Base-by-base conservation (phyloP, 371 early-diverging fungal species). In the Mortierella sp. region DNA sequence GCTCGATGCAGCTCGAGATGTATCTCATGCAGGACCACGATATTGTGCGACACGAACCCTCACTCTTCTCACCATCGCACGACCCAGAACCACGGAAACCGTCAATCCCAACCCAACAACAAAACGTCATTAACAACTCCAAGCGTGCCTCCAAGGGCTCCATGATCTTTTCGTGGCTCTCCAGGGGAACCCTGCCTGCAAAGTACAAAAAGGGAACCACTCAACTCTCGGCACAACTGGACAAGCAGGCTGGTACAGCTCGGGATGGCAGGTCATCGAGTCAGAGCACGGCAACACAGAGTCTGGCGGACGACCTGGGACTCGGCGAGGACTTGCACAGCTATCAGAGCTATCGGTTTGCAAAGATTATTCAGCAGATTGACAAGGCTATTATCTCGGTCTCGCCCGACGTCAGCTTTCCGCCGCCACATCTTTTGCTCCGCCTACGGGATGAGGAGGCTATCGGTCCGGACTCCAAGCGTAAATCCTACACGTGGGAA, bases 391-490 rank as follows among this genome's bases (percentile, higher is more conserved):
- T 87, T 14, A 87, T 94, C 1, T 93, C 94, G 4, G 87, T 92
- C 6, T 93, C 94, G 19, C 94, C 94, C 14, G 89, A 88, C 44
- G 90, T 93, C 5, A 73, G 74, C 24, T 93, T 92, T 75, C 89
- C 92, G 9, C 90, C 90, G 0, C 95, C 95, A 0, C 83, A 87
- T 76, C 71, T 94, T 24, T 73, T 95, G 26, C 69, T 89, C 16
- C 88, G 92, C 28, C 79, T 94, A 10, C 87, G 89, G 51, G 86
- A 89, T 28, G 93, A 94, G 61, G 93, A 94, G 55, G 82, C 84
- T 13, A 76, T 78, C 5, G 83, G 81, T 6, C 50, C 82, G 8
- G 79, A 88, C 37, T 74, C 86, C 19, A 82, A 59, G 64, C 75
- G 78, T 40, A 89, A 77, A n/a, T 77, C 81, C 13, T 83, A 82